phyloP scores from a whole-genome alignment of 805 yeast species.

The Komagataella kurtzmanii region DNA sequence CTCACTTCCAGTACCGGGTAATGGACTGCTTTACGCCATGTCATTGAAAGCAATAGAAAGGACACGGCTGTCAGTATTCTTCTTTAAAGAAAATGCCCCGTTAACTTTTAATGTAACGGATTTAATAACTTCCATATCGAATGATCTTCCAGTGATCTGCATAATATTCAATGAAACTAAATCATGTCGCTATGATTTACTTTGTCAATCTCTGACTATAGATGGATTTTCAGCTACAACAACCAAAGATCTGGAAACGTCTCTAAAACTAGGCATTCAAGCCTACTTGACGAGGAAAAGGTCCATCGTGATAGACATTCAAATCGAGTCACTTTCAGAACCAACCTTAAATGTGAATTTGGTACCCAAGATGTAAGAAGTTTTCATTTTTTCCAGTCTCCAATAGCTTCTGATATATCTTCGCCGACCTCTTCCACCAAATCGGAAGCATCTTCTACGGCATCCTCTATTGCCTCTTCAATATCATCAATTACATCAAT shows the following conservation, averaged over 20 bases:
- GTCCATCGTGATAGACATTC: slow-evolving; percentile 25
- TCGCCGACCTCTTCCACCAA: not conserved
- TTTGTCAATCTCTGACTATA: slow-evolving; percentile 45
- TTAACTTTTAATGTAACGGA: slow-evolving; percentile 67
- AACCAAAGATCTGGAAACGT: slow-evolving; percentile 22
- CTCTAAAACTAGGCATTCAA: slow-evolving; percentile 22
- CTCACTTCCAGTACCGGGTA: slow-evolving; percentile 69
- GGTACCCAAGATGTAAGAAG: not conserved
- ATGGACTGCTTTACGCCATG: slow-evolving; percentile 59
- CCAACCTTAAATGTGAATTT: too few relatives aligned
- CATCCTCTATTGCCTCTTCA: slow-evolving; percentile 8
- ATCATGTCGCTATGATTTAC: slow-evolving; percentile 39
- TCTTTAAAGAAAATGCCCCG: slow-evolving; percentile 68
- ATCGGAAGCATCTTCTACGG: slow-evolving; percentile 3
- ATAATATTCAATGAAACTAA: slow-evolving; percentile 51
- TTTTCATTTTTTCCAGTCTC: slow-evolving; percentile 1
- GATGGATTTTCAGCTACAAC: slow-evolving; percentile 32
- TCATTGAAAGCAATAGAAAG: slow-evolving; percentile 35
- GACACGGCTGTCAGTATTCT: slow-evolving; percentile 32
- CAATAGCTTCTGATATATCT: not conserved
- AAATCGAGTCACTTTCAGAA: not conserved
- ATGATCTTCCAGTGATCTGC: slow-evolving; percentile 36
- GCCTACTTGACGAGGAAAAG: slow-evolving; percentile 17
- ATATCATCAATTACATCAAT: slow-evolving; percentile 9
- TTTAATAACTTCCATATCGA: slow-evolving; percentile 53